Conservation (phyloP, 257 asterid genomes). For the Voacanga thouarsii region DNA sequence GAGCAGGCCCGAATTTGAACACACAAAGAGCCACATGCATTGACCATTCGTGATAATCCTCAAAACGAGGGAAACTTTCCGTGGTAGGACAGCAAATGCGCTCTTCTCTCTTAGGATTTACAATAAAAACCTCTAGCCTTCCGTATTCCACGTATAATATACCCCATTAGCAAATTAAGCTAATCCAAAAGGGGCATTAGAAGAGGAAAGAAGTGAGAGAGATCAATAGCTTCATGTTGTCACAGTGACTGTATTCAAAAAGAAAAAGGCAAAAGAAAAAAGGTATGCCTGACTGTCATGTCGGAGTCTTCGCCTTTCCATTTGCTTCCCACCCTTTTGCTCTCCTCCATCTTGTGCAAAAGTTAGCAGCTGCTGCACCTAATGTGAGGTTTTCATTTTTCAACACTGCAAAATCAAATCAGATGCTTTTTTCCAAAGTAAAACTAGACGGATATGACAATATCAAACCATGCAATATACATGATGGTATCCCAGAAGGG, state of each 20-base stretch:
- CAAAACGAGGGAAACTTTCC: background rate
- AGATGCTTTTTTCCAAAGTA: constrained; percentile 13
- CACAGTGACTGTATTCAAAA: too few relatives aligned
- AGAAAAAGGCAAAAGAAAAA: too few relatives aligned
- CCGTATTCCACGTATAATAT: background rate
- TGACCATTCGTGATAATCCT: background rate
- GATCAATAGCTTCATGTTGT: too few relatives aligned
- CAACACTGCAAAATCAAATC: constrained; percentile 43
- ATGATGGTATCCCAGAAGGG: constrained; percentile 51
- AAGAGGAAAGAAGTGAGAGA: too few relatives aligned
- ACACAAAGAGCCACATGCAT: background rate
- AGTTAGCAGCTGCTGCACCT: constrained; percentile 45
- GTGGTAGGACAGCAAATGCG: background rate
- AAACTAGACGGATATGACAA: constrained; percentile 15
- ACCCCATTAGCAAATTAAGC: background rate
- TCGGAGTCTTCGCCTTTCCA: constrained; percentile 73
- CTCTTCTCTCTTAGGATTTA: too few relatives aligned
- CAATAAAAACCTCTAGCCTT: background rate
- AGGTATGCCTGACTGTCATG: constrained; percentile 21
- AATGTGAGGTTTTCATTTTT: constrained; percentile 46
- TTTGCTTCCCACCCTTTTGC: constrained; percentile 74
- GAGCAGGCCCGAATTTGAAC: too few relatives aligned
- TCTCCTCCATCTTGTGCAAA: constrained; percentile 41
- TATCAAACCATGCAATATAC: constrained; percentile 35
- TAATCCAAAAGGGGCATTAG: background rate